A percentile compares a stretch with the other conserved stretches of the same genome.
These are phyloP conservation scores for Alternaria ethzedia DNA, from an alignment of 2,329 filamentous ascomycete species.

Conservation along the genomic window DNA sequence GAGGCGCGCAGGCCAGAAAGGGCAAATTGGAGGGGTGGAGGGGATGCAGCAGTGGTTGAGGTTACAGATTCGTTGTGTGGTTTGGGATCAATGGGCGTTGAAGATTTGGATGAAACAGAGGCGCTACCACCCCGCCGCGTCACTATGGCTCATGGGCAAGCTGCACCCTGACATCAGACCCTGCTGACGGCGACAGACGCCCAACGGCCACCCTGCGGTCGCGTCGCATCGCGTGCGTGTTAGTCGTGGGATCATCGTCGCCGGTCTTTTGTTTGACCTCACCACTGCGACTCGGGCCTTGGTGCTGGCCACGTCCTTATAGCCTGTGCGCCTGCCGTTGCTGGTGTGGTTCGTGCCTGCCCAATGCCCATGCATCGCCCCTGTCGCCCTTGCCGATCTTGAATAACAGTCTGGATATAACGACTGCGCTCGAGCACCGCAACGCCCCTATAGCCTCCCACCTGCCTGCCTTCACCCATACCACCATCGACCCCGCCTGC, in stretches of 20 bases:
- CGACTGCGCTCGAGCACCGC: conserved; percentile 1
- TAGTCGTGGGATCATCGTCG: background rate
- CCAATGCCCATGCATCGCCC: conserved; percentile 21
- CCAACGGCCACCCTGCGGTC: background rate
- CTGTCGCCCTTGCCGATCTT: conserved; percentile 26
- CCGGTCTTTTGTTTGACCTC: background rate
- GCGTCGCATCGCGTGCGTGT: background rate
- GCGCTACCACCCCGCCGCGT: conserved; percentile 6
- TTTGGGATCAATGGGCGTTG: conserved; percentile 25
- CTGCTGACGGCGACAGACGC: background rate
- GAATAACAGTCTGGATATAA: conserved; percentile 5
- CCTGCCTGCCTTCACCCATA: conserved; percentile 1
- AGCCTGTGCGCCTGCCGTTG: conserved; percentile 1
- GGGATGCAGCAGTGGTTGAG: conserved; percentile 9
- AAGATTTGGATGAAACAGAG: conserved; percentile 17
- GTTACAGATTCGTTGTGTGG: conserved; percentile 9
- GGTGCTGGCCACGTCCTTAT: background rate
- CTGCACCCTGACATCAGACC: conserved; percentile 12
- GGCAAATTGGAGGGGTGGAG: conserved; percentile 7
- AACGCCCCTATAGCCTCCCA: conserved; percentile 1
- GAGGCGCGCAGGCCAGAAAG: background rate
- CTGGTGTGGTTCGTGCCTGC: conserved; percentile 1
- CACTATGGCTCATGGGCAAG: conserved; percentile 8
- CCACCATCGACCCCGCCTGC: conserved; percentile 1
- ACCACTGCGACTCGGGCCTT: background rate